phyloP scores from a whole-genome alignment of 2,329 filamentous ascomycete genomes.

The Parastagonospora avenae region DNA sequence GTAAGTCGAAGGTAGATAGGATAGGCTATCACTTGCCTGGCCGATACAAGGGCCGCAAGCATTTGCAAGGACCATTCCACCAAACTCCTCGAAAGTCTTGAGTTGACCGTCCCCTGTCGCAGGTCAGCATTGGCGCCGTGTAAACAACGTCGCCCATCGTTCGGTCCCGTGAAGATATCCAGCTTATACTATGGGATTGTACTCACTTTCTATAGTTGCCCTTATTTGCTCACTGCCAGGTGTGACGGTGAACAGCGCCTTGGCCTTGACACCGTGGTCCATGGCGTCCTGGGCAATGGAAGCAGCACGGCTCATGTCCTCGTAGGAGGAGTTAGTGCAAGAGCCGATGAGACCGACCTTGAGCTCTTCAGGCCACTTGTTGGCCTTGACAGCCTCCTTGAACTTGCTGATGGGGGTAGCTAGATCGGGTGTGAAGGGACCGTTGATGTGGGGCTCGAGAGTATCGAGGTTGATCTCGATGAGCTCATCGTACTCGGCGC shows the following conservation, averaged over 20 bases:
- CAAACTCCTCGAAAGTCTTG: constrained; percentile 93
- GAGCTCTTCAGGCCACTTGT: constrained; percentile 94
- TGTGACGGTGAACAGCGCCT: constrained; percentile 91
- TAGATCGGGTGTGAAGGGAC: constrained; percentile 97
- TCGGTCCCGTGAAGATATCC: neutral
- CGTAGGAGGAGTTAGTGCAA: constrained; percentile 90
- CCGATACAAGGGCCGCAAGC: constrained; percentile 77
- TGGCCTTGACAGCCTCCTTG: constrained; percentile 88
- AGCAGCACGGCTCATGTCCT: constrained; percentile 92
- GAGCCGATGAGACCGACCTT: constrained; percentile 97
- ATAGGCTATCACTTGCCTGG: neutral
- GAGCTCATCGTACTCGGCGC: constrained; percentile 92
- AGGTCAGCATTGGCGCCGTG: neutral
- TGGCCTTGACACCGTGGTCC: constrained; percentile 90
- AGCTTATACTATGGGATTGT: neutral
- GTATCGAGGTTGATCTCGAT: constrained; percentile 95
- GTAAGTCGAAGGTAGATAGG: constrained; percentile 16
- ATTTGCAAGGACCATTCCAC: constrained; percentile 92
- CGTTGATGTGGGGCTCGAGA: constrained; percentile 98
- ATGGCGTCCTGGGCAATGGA: constrained; percentile 91
- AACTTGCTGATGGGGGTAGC: constrained; percentile 98
- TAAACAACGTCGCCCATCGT: too few species aligned
- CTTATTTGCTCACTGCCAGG: constrained; percentile 97
- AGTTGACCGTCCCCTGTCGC: constrained; percentile 73
- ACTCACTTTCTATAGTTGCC: constrained; percentile 72